Conservation (phyloP, 2,329 filamentous ascomycete species). For the Colletotrichum orchidophilum region DNA sequence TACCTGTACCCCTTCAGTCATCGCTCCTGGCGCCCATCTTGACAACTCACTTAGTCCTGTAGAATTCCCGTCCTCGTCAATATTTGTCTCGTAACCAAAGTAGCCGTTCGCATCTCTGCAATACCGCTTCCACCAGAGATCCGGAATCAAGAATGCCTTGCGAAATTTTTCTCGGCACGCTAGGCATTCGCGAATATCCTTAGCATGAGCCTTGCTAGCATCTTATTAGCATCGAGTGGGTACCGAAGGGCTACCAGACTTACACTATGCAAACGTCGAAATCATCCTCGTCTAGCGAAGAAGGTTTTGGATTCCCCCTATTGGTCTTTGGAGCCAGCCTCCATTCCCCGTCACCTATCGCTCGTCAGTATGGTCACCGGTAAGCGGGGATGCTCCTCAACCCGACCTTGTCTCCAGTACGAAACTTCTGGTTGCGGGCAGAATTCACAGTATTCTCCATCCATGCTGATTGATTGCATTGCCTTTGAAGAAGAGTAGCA, state of each 20-base stretch:
- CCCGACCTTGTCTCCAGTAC: slow-evolving; percentile 25
- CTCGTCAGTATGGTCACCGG: not conserved
- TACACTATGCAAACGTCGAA: slow-evolving; percentile 28
- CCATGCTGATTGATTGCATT: not conserved
- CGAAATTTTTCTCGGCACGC: slow-evolving; percentile 40
- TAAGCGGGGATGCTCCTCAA: not conserved
- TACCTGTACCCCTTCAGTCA: slow-evolving; percentile 36
- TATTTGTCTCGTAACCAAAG: slow-evolving; percentile 44
- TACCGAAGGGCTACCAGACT: not conserved
- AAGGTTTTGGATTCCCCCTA: not conserved
- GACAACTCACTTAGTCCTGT: slow-evolving; percentile 36
- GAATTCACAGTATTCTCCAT: not conserved
- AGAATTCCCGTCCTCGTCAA: slow-evolving; percentile 22
- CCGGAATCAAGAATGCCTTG: slow-evolving; percentile 40
- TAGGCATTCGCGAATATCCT: slow-evolving; percentile 41
- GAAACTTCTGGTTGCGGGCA: slow-evolving; percentile 4
- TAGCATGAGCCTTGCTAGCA: slow-evolving; percentile 43
- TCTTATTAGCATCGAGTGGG: not conserved
- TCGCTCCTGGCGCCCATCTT: too few species aligned
- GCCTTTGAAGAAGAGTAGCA: not conserved
- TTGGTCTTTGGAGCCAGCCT: too few species aligned
- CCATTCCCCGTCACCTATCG: not conserved
- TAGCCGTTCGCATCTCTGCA: slow-evolving; percentile 49
- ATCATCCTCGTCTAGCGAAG: not conserved
- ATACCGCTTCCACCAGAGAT: slow-evolving; percentile 48